Conservation (phyloP, 352 stramenopile species). For the Pythium dissotocum region DNA sequence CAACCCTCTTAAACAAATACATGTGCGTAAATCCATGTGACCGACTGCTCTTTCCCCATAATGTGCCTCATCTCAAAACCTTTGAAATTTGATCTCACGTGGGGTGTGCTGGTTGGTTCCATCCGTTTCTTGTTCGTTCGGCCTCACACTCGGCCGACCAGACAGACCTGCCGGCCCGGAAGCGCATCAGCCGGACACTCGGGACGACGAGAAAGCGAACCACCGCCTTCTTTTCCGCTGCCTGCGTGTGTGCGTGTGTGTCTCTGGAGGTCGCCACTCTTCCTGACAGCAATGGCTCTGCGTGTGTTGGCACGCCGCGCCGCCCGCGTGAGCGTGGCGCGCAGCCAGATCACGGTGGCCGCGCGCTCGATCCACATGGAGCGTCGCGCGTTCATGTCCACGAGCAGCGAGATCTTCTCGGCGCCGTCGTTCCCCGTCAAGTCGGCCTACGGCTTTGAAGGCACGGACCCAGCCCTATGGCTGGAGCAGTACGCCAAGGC, state of each 20-base stretch:
- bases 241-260: background rate
- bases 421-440: conserved; percentile 62
- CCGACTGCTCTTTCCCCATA: background rate
- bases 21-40: conserved; percentile 9
- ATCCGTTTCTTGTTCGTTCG: conserved; percentile 26
- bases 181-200: background rate
- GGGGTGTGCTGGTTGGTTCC: conserved; percentile 21
- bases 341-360: conserved; percentile 7
- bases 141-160: conserved; percentile 10
- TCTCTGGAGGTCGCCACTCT: background rate
- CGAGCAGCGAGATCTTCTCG: conserved; percentile 67
- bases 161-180: background rate
- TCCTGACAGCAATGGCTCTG: conserved; percentile 20
- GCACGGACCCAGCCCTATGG: conserved; percentile 54
- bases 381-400: conserved; percentile 69
- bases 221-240: background rate
- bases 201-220: background rate
- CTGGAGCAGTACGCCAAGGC: conserved; percentile 61
- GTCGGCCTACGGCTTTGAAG: conserved; percentile 31
- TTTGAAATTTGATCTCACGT: conserved; percentile 18
- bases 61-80: background rate
- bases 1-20: background rate
- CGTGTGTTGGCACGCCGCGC: conserved; percentile 22
- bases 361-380: conserved; percentile 17
- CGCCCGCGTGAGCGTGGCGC: conserved; percentile 2